Base-by-base conservation (phyloP, 2,329 filamentous ascomycete species). In the Phialemoniopsis sp. region DNA sequence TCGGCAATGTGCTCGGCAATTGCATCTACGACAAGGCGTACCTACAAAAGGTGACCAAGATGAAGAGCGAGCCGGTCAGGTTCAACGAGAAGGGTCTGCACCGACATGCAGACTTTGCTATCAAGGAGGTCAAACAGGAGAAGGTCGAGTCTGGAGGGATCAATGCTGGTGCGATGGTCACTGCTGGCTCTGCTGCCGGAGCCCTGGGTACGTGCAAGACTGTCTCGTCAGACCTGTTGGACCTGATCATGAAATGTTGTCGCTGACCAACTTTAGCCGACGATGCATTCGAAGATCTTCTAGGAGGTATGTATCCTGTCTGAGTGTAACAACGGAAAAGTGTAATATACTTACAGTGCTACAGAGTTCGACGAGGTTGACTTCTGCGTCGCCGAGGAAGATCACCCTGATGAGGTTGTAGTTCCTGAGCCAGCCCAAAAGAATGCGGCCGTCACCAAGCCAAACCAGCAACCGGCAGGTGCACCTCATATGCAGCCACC, bases 11-110 rank as follows among this genome's bases (percentile, higher is more conserved):
- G 13, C 72, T 98, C 39, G 93, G 93, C n/a, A 98, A 97, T 58
- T 98, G 93, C 69, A 82, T 98, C 43, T 97, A 98, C 64, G 93
- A 98, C 67, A 95, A 96, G 63, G 83, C 91, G 45, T 98, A 95
- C 58, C 71, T 98, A 41, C 76, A 82, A 38, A 90, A 89, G 59
- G 87, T 97, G n/a, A 86, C 83, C 37, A 95, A 89, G 65, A 73
- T 98, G 55, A 97, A 95, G 70, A 78, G 82, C 13, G 73, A 77
- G 41, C 86, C 88, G 5, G 76, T 80, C 21, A 89, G 78, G 60
- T 95, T 89, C 66, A 81, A 91, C 49, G 80, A 86, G 45, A 74
- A 77, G n/a, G 83, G 83, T 31, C 71, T 97, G 29, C 84, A 96
- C 62, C 79, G 91, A 30, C 90, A 95, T 60, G 66, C 79, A 2